Percentiles rank a stretch among this genome's conserved stretches.
These are phyloP conservation scores for Mucor irregularis DNA, from an alignment of 371 early-diverging fungal genomes.

Conservation along the genomic window DNA sequence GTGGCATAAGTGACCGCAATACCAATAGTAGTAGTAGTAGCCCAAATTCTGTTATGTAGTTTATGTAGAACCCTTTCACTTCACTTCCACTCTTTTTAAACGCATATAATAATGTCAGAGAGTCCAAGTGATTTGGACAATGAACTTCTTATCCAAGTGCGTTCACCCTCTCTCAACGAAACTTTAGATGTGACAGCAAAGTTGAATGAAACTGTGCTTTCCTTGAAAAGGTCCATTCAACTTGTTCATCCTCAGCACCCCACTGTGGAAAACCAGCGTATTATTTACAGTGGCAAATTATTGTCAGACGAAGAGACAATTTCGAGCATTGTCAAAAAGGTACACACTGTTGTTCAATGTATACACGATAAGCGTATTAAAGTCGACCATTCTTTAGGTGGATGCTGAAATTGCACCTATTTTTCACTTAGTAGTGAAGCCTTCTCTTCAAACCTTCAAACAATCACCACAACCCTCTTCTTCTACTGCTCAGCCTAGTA, in stretches of 20 bases:
- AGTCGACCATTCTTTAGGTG: not conserved
- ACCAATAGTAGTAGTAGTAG: too few relatives aligned
- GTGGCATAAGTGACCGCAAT: too few relatives aligned
- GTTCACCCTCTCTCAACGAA: slow-evolving; percentile 47
- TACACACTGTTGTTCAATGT: not conserved
- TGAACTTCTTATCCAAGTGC: slow-evolving; percentile 28
- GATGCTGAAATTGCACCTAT: slow-evolving; percentile 24
- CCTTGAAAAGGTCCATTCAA: slow-evolving; percentile 33
- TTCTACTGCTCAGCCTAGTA: not conserved
- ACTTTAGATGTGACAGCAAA: slow-evolving; percentile 24
- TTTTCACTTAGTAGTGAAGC: slow-evolving; percentile 52
- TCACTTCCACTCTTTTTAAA: not conserved
- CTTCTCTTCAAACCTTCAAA: slow-evolving; percentile 15
- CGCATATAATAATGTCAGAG: too few relatives aligned
- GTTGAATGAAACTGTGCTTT: slow-evolving; percentile 22
- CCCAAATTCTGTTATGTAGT: too few relatives aligned
- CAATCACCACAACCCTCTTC: not conserved
- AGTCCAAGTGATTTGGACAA: slow-evolving; percentile 5
- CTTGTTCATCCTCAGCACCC: slow-evolving; percentile 42
- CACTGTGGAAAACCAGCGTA: slow-evolving; percentile 32
- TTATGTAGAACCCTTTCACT: not conserved
- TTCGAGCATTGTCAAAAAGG: slow-evolving; percentile 31
- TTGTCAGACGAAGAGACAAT: slow-evolving; percentile 32
- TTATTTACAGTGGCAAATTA: slow-evolving; percentile 44
- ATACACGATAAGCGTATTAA: not conserved